Base-by-base conservation (phyloP, 176 grass and related monocot genomes). In the Paspalum vaginatum region DNA sequence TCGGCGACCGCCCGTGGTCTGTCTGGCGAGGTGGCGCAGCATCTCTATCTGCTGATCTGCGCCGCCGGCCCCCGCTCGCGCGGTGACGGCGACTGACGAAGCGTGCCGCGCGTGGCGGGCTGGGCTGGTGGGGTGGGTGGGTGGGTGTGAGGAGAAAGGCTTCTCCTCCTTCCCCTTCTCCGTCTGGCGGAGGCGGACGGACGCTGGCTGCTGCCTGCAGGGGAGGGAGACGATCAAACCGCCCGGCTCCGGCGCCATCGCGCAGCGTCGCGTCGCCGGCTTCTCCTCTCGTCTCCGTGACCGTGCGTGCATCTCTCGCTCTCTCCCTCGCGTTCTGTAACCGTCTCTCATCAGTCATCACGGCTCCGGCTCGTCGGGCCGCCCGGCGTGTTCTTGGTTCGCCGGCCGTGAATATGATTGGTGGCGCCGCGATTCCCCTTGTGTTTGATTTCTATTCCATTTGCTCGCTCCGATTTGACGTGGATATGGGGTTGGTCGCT, bases 301-400 rank as follows among this genome's bases (percentile, higher is more conserved):
- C 64, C 54, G 79, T 57, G 76, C 45, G 72, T 26, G 85, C 72
- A 9, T 55, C 37, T 11, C 39, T 24, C 58, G 27, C 45, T 6
- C n/a, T 6, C n/a, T 3, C 12, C 15, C 27, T 40, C 48, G 0
- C 50, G 12, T 13, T 73, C 49, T 14, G 24, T 61, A 27, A 22
- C 58, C 58, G 27, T 12, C 57, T 20, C 2, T 20, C 7, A 16
- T 10, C 17, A n/a, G n/a, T n/a, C n/a, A n/a, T n/a, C n/a, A n/a
- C n/a, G n/a, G n/a, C n/a, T n/a, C n/a, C n/a, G n/a, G n/a, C n/a
- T n/a, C n/a, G n/a, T n/a, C n/a, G n/a, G n/a, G n/a, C n/a, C n/a
- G n/a, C n/a, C n/a, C n/a, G n/a, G n/a, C n/a, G n/a, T n/a, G 3
- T 17, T 27, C 45, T 9, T 27, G 32, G 32, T 32, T 32, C 32